Conservation (phyloP, 2,329 filamentous ascomycete species). For the Rhynchosporium secalis region DNA sequence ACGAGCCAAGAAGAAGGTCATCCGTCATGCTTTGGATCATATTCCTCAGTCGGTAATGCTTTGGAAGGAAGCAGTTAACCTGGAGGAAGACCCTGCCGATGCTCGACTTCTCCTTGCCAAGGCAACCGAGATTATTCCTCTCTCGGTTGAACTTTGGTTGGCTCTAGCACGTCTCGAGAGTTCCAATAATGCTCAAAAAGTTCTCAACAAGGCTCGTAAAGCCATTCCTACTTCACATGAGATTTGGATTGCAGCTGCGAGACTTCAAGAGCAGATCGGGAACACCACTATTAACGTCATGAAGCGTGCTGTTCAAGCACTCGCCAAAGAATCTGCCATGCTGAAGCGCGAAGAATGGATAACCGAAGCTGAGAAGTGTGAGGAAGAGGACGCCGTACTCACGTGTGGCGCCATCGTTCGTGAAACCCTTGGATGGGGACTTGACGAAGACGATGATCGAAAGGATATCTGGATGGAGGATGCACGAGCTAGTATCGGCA, state of each 20-base stretch:
- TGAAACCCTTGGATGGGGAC: constrained; percentile 87
- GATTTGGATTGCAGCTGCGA: constrained; percentile 93
- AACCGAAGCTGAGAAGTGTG: constrained; percentile 87
- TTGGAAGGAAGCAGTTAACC: constrained; percentile 97
- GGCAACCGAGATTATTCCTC: constrained; percentile 90
- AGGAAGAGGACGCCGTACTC: constrained; percentile 82
- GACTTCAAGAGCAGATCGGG: constrained; percentile 84
- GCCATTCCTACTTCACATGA: constrained; percentile 90
- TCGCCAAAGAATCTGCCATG: constrained; percentile 93
- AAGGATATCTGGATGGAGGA: constrained; percentile 97
- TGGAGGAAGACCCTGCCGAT: constrained; percentile 87
- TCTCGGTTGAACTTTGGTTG: constrained; percentile 93
- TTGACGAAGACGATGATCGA: constrained; percentile 95
- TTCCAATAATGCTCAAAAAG: constrained; percentile 88
- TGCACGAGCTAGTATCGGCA: constrained; percentile 75
- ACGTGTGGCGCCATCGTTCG: constrained; percentile 89
- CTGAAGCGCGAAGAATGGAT: constrained; percentile 98
- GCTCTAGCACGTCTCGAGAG: constrained; percentile 87
- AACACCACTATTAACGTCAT: constrained; percentile 86
- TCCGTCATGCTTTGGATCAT: constrained; percentile 86
- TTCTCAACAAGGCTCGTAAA: constrained; percentile 92
- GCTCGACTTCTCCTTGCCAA: constrained; percentile 88
- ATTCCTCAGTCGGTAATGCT: constrained; percentile 91
- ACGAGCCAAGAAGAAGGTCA: constrained; percentile 86
- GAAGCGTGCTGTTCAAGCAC: constrained; percentile 85